Percentiles rank a stretch among this genome's conserved stretches.
These are phyloP conservation scores for Penicillium chermesinum DNA, from an alignment of 495 filamentous ascomycete genomes.

Conservation along the genomic window DNA sequence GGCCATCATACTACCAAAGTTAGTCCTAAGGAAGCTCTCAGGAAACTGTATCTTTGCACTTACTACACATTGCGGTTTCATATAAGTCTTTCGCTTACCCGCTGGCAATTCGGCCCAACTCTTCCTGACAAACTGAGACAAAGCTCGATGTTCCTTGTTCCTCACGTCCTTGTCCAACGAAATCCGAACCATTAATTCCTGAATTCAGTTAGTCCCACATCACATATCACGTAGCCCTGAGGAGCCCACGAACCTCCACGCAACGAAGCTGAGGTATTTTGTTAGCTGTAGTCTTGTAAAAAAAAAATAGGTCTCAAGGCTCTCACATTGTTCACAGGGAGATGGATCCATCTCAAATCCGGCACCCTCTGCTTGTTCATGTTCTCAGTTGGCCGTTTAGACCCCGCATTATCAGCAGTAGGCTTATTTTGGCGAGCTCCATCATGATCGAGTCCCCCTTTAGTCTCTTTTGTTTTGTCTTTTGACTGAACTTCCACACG, in stretches of 20 bases:
- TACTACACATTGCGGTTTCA: constrained; percentile 12
- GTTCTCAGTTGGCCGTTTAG: neutral
- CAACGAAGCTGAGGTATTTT: neutral
- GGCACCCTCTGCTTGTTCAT: neutral
- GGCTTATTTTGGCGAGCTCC: neutral
- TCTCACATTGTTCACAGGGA: constrained; percentile 14
- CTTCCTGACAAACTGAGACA: constrained; percentile 4
- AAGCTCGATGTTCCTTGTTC: constrained; percentile 3
- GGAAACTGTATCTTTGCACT: too few species aligned
- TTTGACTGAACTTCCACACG: neutral
- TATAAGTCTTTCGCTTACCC: constrained; percentile 6
- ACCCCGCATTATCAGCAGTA: neutral
- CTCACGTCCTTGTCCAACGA: constrained; percentile 6
- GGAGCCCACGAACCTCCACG: constrained; percentile 5
- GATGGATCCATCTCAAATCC: constrained; percentile 12
- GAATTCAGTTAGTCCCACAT: too few species aligned
- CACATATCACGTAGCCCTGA: too few species aligned
- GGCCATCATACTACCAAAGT: neutral
- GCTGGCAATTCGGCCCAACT: constrained; percentile 8
- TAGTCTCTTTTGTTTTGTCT: neutral
- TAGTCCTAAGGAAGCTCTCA: neutral
- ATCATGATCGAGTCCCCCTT: neutral
- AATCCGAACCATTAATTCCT: constrained; percentile 15
- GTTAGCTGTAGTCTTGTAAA: neutral
- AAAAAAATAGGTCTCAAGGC: too few species aligned